These are phyloP conservation scores for Candida vartiovaarae DNA, from an alignment of 805 yeast genomes.

Conservation along the genomic window DNA sequence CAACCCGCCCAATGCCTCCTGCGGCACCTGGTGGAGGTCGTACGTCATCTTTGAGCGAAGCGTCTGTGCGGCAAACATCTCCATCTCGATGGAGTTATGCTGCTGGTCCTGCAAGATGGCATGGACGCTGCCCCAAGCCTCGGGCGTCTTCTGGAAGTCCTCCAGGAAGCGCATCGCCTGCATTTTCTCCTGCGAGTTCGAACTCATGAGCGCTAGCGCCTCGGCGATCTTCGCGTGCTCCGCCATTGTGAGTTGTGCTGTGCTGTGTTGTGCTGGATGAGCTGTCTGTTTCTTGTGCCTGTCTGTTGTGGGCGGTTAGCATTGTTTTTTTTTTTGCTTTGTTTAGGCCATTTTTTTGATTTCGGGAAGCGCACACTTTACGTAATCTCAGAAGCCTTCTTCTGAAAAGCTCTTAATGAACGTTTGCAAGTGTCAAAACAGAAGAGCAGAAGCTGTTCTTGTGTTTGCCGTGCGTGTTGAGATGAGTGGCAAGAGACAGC, in stretches of 20 bases:
- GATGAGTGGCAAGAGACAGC: constrained; percentile 38
- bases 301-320: too few species aligned
- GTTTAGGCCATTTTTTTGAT: too few species aligned
- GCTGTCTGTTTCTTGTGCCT: too few species aligned
- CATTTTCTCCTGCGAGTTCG: constrained; percentile 26
- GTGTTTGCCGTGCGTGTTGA: neutral
- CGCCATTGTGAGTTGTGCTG: constrained; percentile 1
- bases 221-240: constrained; percentile 14
- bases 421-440: too few species aligned
- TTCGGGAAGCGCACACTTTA: too few species aligned
- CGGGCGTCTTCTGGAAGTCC: constrained; percentile 71
- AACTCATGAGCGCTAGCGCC: constrained; percentile 22
- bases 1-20: constrained; percentile 46
- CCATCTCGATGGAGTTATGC: constrained; percentile 42
- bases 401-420: too few species aligned
- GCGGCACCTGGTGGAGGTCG: constrained; percentile 74
- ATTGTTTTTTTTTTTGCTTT: too few species aligned
- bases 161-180: constrained; percentile 56
- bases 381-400: too few species aligned
- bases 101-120: constrained; percentile 35
- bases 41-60: constrained; percentile 75
- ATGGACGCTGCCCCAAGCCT: constrained; percentile 74
- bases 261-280: too few species aligned
- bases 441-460: too few species aligned
- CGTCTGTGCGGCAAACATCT: constrained; percentile 88